Base-by-base conservation (phyloP, 768 basidiomycete species). In the Trametes punicea region DNA sequence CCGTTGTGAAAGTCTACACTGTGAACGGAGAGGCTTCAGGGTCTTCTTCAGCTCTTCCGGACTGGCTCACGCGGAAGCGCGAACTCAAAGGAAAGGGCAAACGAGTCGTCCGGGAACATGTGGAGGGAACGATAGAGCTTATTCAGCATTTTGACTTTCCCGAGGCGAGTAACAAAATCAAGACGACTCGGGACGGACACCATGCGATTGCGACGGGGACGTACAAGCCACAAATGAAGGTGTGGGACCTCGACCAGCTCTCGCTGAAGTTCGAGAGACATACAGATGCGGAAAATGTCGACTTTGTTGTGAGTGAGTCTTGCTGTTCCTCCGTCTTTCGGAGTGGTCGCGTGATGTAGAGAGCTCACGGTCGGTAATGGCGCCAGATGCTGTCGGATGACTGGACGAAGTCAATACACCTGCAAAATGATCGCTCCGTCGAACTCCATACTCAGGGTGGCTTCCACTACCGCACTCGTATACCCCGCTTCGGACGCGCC, bases 91-190 rank as follows among this genome's bases (percentile, higher is more conserved):
- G 79, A 18, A 87, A 84, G 65, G 81, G 85, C 6, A 90, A 89
- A 69, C 78, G 84, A 36, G 81, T 80, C 0, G 63, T 76, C 2
- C 77, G 82, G 58, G 91, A 93, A 64, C 87, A 90, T 49, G 73
- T 90, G 34, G 85, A 95, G 66, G 89, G 90, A 2, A 84, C 87
- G 26, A 82, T 97, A 64, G 91, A 96, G 69, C 87, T 96, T 62
- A 87, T 94, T 46, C 93, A 99, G 67, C 89, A 94, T 55, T 97
- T 98, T 70, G 93, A 96, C 66, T 98, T 99, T 63, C 95, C 97
- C 7, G 94, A 98, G 69, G 93, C 95, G 15, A 93, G 91, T 69
- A 95, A 93, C 72, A 85, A 84, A 63, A 80, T 99, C 64, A 93
- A 86, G 71, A 88, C 88, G 4, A 98, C 95, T 2, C 77, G 87